These are phyloP conservation scores for Fusarium drepaniforme DNA, from an alignment of 2,329 filamentous ascomycete genomes.

Conservation along the genomic window DNA sequence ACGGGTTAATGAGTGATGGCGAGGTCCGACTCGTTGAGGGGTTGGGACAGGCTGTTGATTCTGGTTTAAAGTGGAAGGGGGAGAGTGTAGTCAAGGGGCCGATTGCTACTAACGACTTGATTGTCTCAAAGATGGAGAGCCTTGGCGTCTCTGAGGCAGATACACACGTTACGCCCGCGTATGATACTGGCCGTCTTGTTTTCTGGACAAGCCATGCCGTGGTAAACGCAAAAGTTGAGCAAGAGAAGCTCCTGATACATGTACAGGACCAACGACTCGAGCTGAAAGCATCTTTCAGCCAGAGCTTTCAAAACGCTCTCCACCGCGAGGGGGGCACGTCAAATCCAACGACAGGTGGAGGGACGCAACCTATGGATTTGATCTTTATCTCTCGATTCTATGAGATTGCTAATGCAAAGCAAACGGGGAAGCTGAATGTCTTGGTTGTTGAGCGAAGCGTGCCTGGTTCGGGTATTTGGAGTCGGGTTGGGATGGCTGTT, in stretches of 20 bases:
- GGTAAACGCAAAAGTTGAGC: neutral
- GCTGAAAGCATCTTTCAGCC: neutral
- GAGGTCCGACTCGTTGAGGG: neutral
- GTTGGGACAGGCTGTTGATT: neutral
- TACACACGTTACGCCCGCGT: neutral
- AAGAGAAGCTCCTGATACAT: neutral
- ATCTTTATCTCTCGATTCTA: neutral
- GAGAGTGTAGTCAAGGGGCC: neutral
- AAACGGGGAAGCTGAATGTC: constrained; percentile 6
- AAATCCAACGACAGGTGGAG: neutral
- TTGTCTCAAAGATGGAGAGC: neutral
- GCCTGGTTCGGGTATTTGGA: constrained; percentile 3
- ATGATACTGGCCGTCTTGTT: constrained; percentile 10
- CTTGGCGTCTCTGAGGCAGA: neutral
- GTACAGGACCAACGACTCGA: too few species aligned
- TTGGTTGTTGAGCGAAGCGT: neutral
- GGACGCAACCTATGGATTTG: neutral
- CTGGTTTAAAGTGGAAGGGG: neutral
- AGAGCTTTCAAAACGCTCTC: neutral
- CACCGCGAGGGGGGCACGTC: too few species aligned
- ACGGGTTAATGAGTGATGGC: neutral
- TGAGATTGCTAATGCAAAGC: neutral
- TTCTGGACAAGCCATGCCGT: constrained; percentile 11
- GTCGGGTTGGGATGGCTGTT: neutral
- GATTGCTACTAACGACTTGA: neutral